These are phyloP conservation scores for Zymoseptoria passerinii DNA, from an alignment of 2,329 filamentous ascomycete species.

Conservation along the genomic window DNA sequence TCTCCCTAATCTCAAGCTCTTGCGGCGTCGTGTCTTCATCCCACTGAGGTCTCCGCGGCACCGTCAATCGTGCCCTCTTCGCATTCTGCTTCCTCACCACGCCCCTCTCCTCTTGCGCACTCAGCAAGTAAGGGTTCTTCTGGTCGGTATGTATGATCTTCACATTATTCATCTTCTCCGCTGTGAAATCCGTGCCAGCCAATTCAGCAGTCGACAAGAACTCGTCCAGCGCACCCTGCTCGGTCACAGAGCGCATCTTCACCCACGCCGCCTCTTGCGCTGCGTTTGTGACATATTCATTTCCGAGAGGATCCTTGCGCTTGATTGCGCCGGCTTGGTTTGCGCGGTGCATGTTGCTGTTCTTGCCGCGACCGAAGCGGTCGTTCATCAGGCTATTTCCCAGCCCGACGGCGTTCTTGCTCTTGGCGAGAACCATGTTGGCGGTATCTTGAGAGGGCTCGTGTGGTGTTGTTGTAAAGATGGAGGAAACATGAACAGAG, in stretches of 20 bases:
- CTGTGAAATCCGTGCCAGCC: slow-evolving; percentile 97
- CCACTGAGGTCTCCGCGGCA: slow-evolving; percentile 85
- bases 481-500: background rate
- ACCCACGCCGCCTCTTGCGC: slow-evolving; percentile 91
- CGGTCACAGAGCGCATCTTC: slow-evolving; percentile 98
- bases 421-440: slow-evolving; percentile 72
- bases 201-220: slow-evolving; percentile 93
- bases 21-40: slow-evolving; percentile 74
- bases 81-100: slow-evolving; percentile 72
- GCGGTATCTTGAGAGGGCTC: slow-evolving; percentile 21
- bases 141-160: slow-evolving; percentile 98
- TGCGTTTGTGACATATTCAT: slow-evolving; percentile 79
- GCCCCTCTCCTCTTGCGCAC: slow-evolving; percentile 70
- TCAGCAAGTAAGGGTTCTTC: slow-evolving; percentile 88
- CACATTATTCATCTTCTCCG: slow-evolving; percentile 97
- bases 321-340: slow-evolving; percentile 58
- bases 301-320: slow-evolving; percentile 26
- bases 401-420: slow-evolving; percentile 88
- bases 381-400: slow-evolving; percentile 99
- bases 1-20: slow-evolving; percentile 71
- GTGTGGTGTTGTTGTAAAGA: slow-evolving; percentile 2
- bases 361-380: slow-evolving; percentile 89
- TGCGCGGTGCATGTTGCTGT: slow-evolving; percentile 67
- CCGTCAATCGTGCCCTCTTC: slow-evolving; percentile 71
- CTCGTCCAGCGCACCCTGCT: slow-evolving; percentile 93